Conservation (phyloP, 2,329 filamentous ascomycete species). For the Talaromyces verruculosus region DNA sequence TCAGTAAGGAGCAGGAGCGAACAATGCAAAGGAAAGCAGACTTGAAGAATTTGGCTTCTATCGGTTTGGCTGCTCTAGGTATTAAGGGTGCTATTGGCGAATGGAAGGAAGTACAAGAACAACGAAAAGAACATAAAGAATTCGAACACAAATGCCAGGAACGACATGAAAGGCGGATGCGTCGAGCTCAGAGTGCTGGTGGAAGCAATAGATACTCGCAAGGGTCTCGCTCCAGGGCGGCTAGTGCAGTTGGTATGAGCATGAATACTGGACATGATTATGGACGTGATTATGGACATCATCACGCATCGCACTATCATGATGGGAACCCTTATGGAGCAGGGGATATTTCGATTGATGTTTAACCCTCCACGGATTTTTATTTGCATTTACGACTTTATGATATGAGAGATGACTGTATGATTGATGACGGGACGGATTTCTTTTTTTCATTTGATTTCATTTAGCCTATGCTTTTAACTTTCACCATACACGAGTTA, state of each 20-base stretch:
- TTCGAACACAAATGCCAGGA: constrained; percentile 51
- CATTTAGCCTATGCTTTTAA: neutral
- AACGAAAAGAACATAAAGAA: constrained; percentile 55
- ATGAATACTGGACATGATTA: constrained; percentile 16
- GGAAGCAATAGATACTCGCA: constrained; percentile 11
- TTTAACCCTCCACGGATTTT: neutral
- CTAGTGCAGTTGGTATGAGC: constrained; percentile 16
- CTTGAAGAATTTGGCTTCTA: constrained; percentile 63
- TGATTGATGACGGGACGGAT: constrained; percentile 12
- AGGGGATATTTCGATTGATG: constrained; percentile 12
- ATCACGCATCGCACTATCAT: constrained; percentile 11
- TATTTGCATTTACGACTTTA: constrained; percentile 2
- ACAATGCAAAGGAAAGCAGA: constrained; percentile 64
- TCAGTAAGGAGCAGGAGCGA: constrained; percentile 61
- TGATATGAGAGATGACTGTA: constrained; percentile 14
- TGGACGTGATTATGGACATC: constrained; percentile 12
- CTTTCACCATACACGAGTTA: neutral
- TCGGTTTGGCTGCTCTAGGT: constrained; percentile 66
- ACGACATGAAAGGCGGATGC: constrained; percentile 49
- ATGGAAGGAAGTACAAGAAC: constrained; percentile 67
- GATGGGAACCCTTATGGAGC: constrained; percentile 19
- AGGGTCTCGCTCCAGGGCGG: constrained; percentile 7
- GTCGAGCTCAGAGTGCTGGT: constrained; percentile 20
- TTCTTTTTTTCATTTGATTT: neutral
- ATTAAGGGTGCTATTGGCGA: constrained; percentile 66